These are phyloP conservation scores for Eucalyptus curtisii DNA, from an alignment of 345 rosid genomes.

Conservation along the genomic window DNA sequence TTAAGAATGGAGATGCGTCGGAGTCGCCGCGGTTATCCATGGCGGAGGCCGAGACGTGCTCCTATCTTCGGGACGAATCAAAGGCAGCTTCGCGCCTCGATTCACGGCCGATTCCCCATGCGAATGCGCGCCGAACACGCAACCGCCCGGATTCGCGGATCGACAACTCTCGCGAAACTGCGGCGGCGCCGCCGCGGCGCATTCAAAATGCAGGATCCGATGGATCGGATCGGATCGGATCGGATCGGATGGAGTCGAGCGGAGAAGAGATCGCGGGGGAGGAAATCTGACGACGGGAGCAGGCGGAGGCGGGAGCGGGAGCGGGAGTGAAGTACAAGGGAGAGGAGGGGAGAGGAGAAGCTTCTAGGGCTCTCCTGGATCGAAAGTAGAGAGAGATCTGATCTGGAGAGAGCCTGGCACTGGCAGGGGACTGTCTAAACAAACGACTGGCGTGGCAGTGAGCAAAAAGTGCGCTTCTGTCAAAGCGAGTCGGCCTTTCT, in stretches of 20 bases:
- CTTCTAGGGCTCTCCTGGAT: not conserved
- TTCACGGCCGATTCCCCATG: not conserved
- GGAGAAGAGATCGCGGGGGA: not conserved
- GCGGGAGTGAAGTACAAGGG: too few relatives aligned
- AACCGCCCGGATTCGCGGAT: not conserved
- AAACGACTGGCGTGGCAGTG: not conserved
- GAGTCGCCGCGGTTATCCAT: conserved; percentile 20
- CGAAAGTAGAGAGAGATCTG: not conserved
- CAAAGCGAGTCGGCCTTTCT: not conserved
- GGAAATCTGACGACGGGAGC: not conserved
- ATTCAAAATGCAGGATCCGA: not conserved
- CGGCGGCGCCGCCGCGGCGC: not conserved
- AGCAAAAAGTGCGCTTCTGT: not conserved
- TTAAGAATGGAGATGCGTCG: conserved; percentile 7
- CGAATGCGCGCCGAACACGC: not conserved
- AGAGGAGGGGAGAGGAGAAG: not conserved
- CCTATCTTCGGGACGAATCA: not conserved
- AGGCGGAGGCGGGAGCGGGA: too few relatives aligned
- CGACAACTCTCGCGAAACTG: not conserved
- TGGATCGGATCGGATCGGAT: not conserved
- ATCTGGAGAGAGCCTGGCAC: too few relatives aligned
- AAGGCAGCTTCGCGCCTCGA: not conserved
- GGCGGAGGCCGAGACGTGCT: not conserved
- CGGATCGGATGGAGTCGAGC: not conserved
- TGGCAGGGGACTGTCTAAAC: not conserved